Percentiles rank a stretch among this genome's conserved stretches.
phyloP scores from a whole-genome alignment of 805 yeast genomes.

The Ogataea haglerorum region DNA sequence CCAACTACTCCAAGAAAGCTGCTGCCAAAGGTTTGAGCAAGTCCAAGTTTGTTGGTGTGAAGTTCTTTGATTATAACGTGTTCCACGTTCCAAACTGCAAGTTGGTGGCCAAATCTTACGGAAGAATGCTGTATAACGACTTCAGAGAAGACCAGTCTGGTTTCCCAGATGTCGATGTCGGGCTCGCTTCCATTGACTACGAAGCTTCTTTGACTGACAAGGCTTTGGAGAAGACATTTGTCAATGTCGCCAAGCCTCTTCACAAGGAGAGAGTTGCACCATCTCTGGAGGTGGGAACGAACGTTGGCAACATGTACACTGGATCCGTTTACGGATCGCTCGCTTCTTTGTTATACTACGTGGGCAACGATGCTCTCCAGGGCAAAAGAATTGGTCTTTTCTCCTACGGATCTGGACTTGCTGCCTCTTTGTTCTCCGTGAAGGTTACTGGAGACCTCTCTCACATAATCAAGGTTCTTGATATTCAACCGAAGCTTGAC shows the following conservation, averaged over 20 bases:
- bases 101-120: constrained; percentile 87
- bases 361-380: constrained; percentile 70
- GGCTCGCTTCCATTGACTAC: constrained; percentile 56
- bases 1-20: constrained; percentile 75
- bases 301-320: constrained; percentile 97
- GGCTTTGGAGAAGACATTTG: constrained; percentile 78
- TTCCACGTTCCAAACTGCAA: constrained; percentile 99
- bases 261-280: constrained; percentile 71
- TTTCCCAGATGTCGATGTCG: constrained; percentile 55
- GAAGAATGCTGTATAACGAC: constrained; percentile 87
- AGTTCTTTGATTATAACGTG: constrained; percentile 84
- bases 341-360: constrained; percentile 73
- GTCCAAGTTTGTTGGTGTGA: constrained; percentile 58
- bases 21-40: constrained; percentile 45
- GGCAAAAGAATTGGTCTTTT: constrained; percentile 86
- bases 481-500: constrained; percentile 64
- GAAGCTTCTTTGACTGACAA: constrained; percentile 79
- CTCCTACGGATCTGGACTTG: constrained; percentile 98
- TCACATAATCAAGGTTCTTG: constrained; percentile 57
- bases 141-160: constrained; percentile 65
- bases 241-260: constrained; percentile 68
- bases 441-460: constrained; percentile 79
- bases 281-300: constrained; percentile 83
- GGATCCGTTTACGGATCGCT: constrained; percentile 89
- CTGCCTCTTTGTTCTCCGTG: constrained; percentile 81